Percentiles rank a stretch among this genome's conserved stretches.
Conservation (phyloP, 2,329 filamentous ascomycete genomes). For the Aspergillus arachidicola region DNA sequence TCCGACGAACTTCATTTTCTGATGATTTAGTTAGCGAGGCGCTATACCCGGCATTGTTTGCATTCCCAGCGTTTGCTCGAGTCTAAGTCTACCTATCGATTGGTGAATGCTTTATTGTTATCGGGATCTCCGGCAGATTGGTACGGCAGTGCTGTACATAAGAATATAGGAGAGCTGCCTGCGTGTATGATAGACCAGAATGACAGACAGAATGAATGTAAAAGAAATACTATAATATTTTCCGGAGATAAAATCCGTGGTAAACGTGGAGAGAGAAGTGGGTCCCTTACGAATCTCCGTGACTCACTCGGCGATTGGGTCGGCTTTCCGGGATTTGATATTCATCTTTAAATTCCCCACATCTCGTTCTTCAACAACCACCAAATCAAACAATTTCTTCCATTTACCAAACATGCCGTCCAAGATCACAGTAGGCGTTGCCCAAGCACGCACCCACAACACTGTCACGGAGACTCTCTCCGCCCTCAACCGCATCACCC, state of each 20-base stretch:
- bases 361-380: neutral
- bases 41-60: conserved; percentile 30
- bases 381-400: neutral
- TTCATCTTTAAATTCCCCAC: neutral
- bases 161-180: neutral
- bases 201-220: neutral
- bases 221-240: too few species aligned
- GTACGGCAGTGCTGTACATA: conserved; percentile 3
- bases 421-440: conserved; percentile 48
- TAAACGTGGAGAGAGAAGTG: neutral
- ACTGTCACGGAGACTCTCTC: conserved; percentile 61
- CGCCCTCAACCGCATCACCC: conserved; percentile 65
- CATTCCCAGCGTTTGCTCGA: conserved; percentile 8
- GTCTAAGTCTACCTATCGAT: conserved; percentile 1
- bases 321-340: neutral
- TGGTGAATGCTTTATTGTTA: conserved; percentile 6
- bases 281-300: neutral
- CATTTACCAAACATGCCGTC: conserved; percentile 36
- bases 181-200: conserved; percentile 1
- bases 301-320: neutral
- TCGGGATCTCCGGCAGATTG: neutral
- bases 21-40: conserved; percentile 33
- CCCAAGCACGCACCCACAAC: conserved; percentile 49
- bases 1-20: conserved; percentile 3
- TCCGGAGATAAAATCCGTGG: too few species aligned